Base-by-base conservation (phyloP, 352 stramenopile genomes). In the Globisporangium okanoganense region DNA sequence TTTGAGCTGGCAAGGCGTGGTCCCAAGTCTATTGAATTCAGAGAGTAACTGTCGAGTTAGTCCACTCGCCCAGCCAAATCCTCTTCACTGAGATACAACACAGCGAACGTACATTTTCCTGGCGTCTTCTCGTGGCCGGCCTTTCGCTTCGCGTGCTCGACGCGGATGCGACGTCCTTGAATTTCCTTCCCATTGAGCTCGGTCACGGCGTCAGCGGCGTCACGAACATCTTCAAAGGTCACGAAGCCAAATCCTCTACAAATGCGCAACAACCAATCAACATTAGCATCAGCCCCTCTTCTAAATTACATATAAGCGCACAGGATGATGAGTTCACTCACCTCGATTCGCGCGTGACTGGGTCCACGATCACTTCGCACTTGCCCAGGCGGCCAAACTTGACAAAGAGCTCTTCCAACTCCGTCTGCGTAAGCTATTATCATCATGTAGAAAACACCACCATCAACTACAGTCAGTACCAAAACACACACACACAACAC, bases 111-210 rank as follows among this genome's bases (percentile, higher is more conserved):
- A 94, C 82, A 94, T 66, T 89, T 83, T 41, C 85, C 85, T 13
- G 85, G 85, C n/a, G 85, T 92, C 65, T 92, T 91, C 55, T 89
- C 79, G 60, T 94, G 85, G 38, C 82, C 82, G 67, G 79, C 79
- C 38, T 81, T 83, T 49, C 85, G 79, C 75, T 92, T 94, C 58
- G 85, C 83, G 49, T 90, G 81, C 65, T 94, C 85, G 3, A 94
- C 82, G 58, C 82, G 73, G 48, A 94, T 80, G 52, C 73, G 76
- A 52, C 81, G 82, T 25, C 85, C 82, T 54, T 87, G 69, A 18
- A 94, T 49, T 14, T 94, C 85, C 76, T 88, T 88, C 84, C 85
- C 84, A 52, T 92, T 87, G 51, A 94, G 70, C 58, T 92, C 82
- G 49, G 85, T 85, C 9, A 94, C 84, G 6, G 84, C 84, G 51